Conservation (phyloP, 768 basidiomycete genomes). For the Boletus insuetus region DNA sequence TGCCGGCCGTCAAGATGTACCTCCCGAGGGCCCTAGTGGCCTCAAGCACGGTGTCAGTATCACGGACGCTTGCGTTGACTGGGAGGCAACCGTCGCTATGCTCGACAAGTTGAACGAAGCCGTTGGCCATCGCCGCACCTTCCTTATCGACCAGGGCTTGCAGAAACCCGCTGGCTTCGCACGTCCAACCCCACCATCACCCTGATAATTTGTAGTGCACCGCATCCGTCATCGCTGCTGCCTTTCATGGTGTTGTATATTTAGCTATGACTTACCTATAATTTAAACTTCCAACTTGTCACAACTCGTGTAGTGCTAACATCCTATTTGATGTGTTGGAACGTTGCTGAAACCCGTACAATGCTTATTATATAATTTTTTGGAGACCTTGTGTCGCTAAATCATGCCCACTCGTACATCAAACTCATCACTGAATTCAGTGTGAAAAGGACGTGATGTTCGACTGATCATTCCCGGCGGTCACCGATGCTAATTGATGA, state of each 20-base stretch:
- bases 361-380: too few species aligned
- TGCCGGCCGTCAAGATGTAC: slow-evolving; percentile 88
- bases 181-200: slow-evolving; percentile 13
- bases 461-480: too few species aligned
- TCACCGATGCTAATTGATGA: too few species aligned
- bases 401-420: too few species aligned
- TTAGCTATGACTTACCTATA: slow-evolving; percentile 2
- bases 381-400: too few species aligned
- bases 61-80: slow-evolving; percentile 90
- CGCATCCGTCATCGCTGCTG: background rate
- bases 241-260: slow-evolving; percentile 1
- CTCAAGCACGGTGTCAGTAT: slow-evolving; percentile 84
- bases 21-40: slow-evolving; percentile 58
- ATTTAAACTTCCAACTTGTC: background rate
- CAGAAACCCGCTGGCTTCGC: slow-evolving; percentile 28
- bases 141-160: slow-evolving; percentile 24
- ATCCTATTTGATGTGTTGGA: background rate
- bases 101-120: slow-evolving; percentile 64
- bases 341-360: background rate
- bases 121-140: slow-evolving; percentile 27
- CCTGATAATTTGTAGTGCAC: slow-evolving; percentile 1
- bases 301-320: background rate
- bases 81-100: slow-evolving; percentile 75
- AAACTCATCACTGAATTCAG: too few species aligned
- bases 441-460: too few species aligned